phyloP scores from a whole-genome alignment of 2,329 filamentous ascomycete species.

The Mollisiaceae sp. region DNA sequence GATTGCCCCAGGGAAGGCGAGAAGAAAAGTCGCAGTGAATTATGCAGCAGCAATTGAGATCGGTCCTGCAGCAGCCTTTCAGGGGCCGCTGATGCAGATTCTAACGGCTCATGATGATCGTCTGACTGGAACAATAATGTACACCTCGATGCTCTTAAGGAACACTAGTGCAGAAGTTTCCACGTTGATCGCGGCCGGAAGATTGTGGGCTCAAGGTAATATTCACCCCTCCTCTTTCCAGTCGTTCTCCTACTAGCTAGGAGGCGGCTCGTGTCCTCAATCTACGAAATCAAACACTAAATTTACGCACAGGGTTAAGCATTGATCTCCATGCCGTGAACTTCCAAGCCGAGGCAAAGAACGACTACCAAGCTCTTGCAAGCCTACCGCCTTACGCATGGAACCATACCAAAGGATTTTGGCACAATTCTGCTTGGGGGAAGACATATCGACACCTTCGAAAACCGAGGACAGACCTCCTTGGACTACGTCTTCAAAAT shows the following conservation, averaged over 20 bases:
- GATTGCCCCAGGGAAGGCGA: background rate
- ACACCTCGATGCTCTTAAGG: constrained; percentile 10
- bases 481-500: constrained; percentile 4
- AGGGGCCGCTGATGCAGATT: constrained; percentile 24
- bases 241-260: background rate
- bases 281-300: background rate
- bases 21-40: background rate
- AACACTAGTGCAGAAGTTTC: constrained; percentile 6
- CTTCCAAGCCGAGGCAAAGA: background rate
- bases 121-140: constrained; percentile 7
- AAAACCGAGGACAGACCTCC: constrained; percentile 10
- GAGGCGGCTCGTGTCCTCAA: too few species aligned
- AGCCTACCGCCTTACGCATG: constrained; percentile 11
- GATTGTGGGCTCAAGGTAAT: constrained; percentile 11
- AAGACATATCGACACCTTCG: background rate
- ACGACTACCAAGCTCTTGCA: constrained; percentile 2
- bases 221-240: background rate
- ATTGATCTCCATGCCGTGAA: constrained; percentile 18
- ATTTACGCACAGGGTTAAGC: background rate
- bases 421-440: background rate
- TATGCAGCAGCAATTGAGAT: constrained; percentile 24
- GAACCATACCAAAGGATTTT: constrained; percentile 12
- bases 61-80: constrained; percentile 26
- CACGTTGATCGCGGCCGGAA: constrained; percentile 11
- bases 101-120: constrained; percentile 16